Percentiles rank a stretch among this genome's conserved stretches.
Evolutionary conservation across 345 rosid species (phyloP).

Genomic region (Euphorbia tirucalli): DNA sequence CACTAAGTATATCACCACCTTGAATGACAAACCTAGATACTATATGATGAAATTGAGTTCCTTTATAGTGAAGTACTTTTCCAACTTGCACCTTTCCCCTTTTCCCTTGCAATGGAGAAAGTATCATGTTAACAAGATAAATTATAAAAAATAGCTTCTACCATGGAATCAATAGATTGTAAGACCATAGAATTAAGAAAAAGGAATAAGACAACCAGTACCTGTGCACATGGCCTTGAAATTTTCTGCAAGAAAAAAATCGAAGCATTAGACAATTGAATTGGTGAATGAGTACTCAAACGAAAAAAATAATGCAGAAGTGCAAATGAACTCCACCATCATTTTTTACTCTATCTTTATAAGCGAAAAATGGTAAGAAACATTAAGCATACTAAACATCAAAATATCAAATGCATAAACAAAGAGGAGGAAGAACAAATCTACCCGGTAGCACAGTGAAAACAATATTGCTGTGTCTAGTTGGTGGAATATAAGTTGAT

Average conservation of each 20-base stretch:
- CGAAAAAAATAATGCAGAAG: background rate
- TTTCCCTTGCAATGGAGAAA: constrained; percentile 50
- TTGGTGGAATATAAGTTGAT: background rate
- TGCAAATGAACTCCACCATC: background rate
- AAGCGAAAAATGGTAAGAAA: background rate
- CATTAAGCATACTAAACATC: background rate
- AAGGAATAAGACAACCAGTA: constrained; percentile 28
- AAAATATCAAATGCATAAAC: background rate
- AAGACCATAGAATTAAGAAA: constrained; percentile 3
- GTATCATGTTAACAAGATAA: background rate
- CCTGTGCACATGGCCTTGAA: constrained; percentile 97
- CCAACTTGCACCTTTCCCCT: constrained; percentile 56
- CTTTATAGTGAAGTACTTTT: constrained; percentile 69
- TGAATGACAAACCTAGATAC: constrained; percentile 90
- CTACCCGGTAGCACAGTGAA: background rate
- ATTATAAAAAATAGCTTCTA: background rate
- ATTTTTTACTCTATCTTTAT: background rate
- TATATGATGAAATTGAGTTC: constrained; percentile 88
- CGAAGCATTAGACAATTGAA: constrained; percentile 24
- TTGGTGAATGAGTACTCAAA: background rate
- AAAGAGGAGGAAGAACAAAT: background rate
- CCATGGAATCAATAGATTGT: background rate
- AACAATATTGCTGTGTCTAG: background rate
- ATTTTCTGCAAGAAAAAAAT: constrained; percentile 62
- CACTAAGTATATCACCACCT: constrained; percentile 78